Percentiles rank a stretch among this genome's conserved stretches.
phyloP scores from a whole-genome alignment of 164 flowering plant genomes.

The Vitis cinerea region DNA sequence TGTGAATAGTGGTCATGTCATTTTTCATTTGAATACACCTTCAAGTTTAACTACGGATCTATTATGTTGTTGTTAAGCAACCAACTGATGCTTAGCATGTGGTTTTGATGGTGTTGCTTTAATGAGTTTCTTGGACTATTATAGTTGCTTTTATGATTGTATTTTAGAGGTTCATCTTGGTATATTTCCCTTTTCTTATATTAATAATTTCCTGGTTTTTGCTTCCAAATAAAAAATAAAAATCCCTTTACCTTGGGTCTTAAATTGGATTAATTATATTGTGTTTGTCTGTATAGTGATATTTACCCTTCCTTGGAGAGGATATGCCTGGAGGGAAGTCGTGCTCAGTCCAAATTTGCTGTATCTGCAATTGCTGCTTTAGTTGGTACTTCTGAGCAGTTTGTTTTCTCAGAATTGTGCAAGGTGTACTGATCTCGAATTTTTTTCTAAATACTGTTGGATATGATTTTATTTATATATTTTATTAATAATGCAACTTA shows the following conservation, averaged over 20 bases:
- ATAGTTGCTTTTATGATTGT: neutral
- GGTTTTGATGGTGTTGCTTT: neutral
- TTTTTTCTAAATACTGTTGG: neutral
- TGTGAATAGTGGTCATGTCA: neutral
- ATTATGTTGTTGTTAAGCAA: too few species aligned
- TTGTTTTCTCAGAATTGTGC: conserved; percentile 45
- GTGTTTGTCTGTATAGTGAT: conserved; percentile 36
- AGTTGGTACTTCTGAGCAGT: conserved; percentile 37
- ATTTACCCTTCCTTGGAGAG: conserved; percentile 61
- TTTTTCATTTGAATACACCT: too few species aligned
- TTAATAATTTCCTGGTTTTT: neutral
- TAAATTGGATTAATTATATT: neutral
- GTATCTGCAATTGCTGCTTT: conserved; percentile 73
- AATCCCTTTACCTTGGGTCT: neutral
- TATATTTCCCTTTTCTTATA: neutral
- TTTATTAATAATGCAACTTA: neutral
- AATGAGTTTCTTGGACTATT: neutral
- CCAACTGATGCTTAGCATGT: neutral
- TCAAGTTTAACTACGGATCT: too few species aligned
- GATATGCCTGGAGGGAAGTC: conserved; percentile 80
- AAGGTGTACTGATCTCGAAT: conserved; percentile 39
- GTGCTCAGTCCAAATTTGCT: conserved; percentile 76
- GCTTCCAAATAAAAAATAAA: too few species aligned
- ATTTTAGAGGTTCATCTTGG: neutral
- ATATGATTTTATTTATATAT: conserved; percentile 5